Base-by-base conservation (phyloP, 2,329 filamentous ascomycete genomes). In the Coniochaeta hoffmannii region DNA sequence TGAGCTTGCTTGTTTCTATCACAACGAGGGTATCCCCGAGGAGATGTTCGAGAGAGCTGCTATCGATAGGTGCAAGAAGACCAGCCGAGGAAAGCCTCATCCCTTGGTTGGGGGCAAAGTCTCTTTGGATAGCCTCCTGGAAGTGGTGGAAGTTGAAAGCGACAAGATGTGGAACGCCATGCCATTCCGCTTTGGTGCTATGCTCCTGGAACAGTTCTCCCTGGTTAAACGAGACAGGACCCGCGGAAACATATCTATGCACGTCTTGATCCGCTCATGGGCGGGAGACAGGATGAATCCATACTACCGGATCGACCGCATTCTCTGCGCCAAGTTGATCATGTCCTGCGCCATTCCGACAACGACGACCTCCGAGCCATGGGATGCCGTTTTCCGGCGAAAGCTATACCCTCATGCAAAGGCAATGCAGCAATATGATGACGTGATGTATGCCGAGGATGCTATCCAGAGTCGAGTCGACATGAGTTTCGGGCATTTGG, bases 1-100 rank as follows among this genome's bases (percentile, higher is more conserved):
- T 1, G 58, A 53, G 12, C 24, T 66, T 1, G 57, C 68, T 8
- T 63, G 58, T 15, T 70, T 69, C 57, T 69, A 63, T 24, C 62
- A 68, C 28, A 61, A 67, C 10, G 61, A 66, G 19, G 55, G 56
- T 1, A 30, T 66, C 1, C 54, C 61, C 0, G 26, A 50, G 0
- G 24, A 35, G 0, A 64, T 64, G 2, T 46, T 69, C 11, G 4
- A 28, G 3, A 19, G 59, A 7, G 63, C 63, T 2, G 57, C 59
- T 5, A 14, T n/a, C 0, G 55, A 54, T 17, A 53, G 50, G n/a
- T 19, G 15, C 15, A 11, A n/a, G 15, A 11, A 5, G 9, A n/a
- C 15, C 34, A 5, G 34, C 10, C 8, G 15, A 36, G 19, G 41
- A 22, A 6, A 11, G 10, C 15, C n/a, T 5, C 41, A 46, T 7